phyloP scores from a whole-genome alignment of 1,284 basidiomycete species.

The Ganoderma resinaceum region DNA sequence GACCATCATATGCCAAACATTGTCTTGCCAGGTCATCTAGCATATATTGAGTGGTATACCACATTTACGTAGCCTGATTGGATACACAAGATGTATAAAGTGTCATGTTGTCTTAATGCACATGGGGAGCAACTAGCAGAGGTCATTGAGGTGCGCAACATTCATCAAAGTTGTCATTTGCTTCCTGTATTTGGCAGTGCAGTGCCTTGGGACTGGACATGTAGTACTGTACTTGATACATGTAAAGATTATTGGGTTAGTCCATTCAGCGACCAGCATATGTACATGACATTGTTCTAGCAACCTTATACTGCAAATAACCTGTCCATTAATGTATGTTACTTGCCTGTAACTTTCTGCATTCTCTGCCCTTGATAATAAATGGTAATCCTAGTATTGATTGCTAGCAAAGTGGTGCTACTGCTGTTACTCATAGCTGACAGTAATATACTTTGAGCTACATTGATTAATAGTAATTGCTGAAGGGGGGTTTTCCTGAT shows the following conservation, averaged over 20 bases:
- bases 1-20: not conserved
- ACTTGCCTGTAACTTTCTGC: not conserved
- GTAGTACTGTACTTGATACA: not conserved
- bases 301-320: too few species aligned
- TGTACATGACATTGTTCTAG: not conserved
- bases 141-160: not conserved
- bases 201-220: not conserved
- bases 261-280: not conserved
- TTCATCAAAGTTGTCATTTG: not conserved
- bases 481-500: not conserved
- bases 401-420: not conserved
- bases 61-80: constrained; percentile 25
- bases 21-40: constrained; percentile 31
- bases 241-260: not conserved
- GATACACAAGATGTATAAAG: constrained; percentile 26
- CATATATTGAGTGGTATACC: constrained; percentile 44
- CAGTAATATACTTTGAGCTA: not conserved
- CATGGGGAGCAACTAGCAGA: not conserved
- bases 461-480: not conserved
- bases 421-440: not conserved
- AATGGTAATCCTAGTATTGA: not conserved
- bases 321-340: not conserved
- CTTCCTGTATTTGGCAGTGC: not conserved
- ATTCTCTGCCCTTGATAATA: not conserved
- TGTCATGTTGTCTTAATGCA: constrained; percentile 22